These are phyloP conservation scores for Centaurea solstitialis DNA, from an alignment of 129 eudicot genomes.

Conservation along the genomic window DNA sequence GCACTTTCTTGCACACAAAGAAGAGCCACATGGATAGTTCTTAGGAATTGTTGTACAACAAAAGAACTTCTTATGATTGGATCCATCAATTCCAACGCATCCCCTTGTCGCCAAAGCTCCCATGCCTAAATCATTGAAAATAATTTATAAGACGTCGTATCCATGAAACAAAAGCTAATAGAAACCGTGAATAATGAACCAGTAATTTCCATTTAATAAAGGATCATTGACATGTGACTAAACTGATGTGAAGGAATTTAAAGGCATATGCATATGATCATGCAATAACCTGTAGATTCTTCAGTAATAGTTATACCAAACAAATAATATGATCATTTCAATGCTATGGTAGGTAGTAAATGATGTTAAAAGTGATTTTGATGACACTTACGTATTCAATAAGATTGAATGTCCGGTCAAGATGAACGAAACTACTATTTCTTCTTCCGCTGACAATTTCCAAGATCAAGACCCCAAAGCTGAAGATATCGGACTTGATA, in stretches of 20 bases:
- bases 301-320: too few relatives aligned
- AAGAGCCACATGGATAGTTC: conserved; percentile 16
- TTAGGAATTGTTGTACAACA: conserved; percentile 5
- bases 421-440: conserved; percentile 12
- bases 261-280: not conserved
- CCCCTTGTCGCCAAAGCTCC: conserved; percentile 19
- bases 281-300: not conserved
- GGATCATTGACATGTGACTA: not conserved
- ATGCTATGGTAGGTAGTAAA: not conserved
- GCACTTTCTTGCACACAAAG: conserved; percentile 26
- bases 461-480: conserved; percentile 30
- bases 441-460: conserved; percentile 23
- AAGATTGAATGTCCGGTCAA: conserved; percentile 32
- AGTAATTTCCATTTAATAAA: not conserved
- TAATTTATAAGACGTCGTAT: not conserved
- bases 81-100: conserved; percentile 7
- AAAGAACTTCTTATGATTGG: not conserved
- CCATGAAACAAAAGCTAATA: too few relatives aligned
- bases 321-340: too few relatives aligned
- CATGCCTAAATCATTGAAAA: conserved; percentile 19
- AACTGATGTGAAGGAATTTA: not conserved
- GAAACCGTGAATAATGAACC: not conserved
- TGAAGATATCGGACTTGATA: conserved; percentile 20
- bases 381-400: conserved; percentile 44
- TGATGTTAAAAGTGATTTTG: not conserved